Conservation (phyloP, 768 basidiomycete genomes). For the Phylloporus sp. region DNA sequence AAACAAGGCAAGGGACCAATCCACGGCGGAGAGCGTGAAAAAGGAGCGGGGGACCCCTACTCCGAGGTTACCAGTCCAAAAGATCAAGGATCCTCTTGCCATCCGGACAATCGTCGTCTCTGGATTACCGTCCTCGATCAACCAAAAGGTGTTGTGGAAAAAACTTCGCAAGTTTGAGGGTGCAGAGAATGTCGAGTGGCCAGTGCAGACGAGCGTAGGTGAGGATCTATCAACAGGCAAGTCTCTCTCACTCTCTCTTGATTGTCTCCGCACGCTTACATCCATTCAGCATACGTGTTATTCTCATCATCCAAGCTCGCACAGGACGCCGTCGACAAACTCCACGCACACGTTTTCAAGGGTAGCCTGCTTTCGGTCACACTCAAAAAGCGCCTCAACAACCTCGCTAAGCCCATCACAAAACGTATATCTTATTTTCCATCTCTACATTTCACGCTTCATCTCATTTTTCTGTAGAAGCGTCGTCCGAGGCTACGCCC, state of each 20-base stretch:
- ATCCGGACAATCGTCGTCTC: slow-evolving; percentile 77
- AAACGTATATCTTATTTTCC: slow-evolving; percentile 20
- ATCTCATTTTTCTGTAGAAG: slow-evolving; percentile 14
- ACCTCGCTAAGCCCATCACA: slow-evolving; percentile 45
- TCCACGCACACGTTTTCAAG: slow-evolving; percentile 93
- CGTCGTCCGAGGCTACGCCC: slow-evolving; percentile 43
- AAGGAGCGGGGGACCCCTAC: slow-evolving; percentile 40
- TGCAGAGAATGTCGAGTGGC: slow-evolving; percentile 75
- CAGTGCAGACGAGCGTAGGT: slow-evolving; percentile 41
- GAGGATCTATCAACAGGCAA: slow-evolving; percentile 53
- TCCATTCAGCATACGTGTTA: slow-evolving; percentile 59
- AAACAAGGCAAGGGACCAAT: slow-evolving; percentile 33
- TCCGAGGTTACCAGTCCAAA: slow-evolving; percentile 31
- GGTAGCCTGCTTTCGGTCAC: slow-evolving; percentile 81
- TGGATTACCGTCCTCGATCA: slow-evolving; percentile 62
- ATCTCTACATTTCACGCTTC: neutral
- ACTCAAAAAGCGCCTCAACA: slow-evolving; percentile 82
- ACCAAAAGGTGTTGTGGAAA: slow-evolving; percentile 75
- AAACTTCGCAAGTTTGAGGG: slow-evolving; percentile 78
- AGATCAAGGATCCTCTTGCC: slow-evolving; percentile 68
- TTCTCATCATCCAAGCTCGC: slow-evolving; percentile 70
- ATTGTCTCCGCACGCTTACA: neutral
- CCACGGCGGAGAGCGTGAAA: slow-evolving; percentile 26
- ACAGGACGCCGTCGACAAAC: slow-evolving; percentile 64
- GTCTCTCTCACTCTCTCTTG: neutral